Evolutionary conservation across 1,139 yeast genomes (phyloP), one percentile per base, ranked within the genome.

Genomic region (Kodamaea derodonti): DNA sequence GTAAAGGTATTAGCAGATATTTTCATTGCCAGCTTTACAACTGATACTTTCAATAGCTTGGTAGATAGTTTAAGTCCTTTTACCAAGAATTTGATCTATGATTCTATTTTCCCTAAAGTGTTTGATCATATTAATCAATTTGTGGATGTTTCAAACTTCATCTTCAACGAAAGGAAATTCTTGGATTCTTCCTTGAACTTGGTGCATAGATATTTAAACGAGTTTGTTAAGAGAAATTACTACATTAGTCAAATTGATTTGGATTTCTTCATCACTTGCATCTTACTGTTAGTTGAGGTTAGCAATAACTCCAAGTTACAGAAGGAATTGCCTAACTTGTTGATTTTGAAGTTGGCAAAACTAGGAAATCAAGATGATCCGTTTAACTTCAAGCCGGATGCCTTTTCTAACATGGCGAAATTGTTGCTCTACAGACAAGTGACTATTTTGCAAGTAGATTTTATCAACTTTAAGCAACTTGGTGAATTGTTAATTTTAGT

Each of bases 381-480:
- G 33, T 20, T 18, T 20, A 37, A 32, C 7, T 41, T 37, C 9
- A 15, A 30, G 4, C 41, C 40, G 7, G 29, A 30, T 5, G 40
- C 45, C 4, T 46, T 54, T 29, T 50, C 54, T 18, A 54, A 50
- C 6, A 37, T 54, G 1, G 49, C 63, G 17, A 69, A 60, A 35
- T 49, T 48, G 30, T 34, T 71, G 34, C 58, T 75, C 24, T 74
- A 72, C 39, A 59, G 73, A 25, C 80, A 75, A 43, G 58, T 65
- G 14, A 51, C 62, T 1, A 49, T 72, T 10, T 61, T 75, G 36
- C 54, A 57, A 11, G 14, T 13, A 14, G 28, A 25, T 13, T 52
- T 60, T 1, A 44, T 72, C 18, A 52, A 54, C 24, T 53, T 52
- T 35, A 58, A 56, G 24, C 58, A 56, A 24, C 40, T 69, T 10